phyloP scores from a whole-genome alignment of 2,329 filamentous ascomycete genomes.

The Stachybotrys chartarum region DNA sequence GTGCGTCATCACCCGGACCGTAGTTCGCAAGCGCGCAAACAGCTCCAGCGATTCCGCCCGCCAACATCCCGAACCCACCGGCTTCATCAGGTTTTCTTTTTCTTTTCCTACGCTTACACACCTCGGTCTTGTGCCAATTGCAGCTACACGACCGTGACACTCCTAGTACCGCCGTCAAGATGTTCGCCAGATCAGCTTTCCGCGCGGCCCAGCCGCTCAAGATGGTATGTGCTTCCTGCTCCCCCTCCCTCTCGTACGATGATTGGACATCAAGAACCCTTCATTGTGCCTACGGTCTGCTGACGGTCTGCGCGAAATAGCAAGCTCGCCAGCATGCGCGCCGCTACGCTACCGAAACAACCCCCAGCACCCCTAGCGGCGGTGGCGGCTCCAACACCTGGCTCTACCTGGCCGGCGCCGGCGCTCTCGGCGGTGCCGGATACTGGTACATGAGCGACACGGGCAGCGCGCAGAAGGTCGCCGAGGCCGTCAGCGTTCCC shows the following conservation, averaged over 20 bases:
- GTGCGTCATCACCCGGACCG: background rate
- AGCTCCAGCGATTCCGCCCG: background rate
- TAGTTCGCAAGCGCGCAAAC: background rate
- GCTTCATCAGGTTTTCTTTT: conserved; percentile 10
- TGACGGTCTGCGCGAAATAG: conserved; percentile 1
- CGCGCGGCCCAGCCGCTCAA: conserved; percentile 58
- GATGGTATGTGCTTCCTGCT: conserved; percentile 41
- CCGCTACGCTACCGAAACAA: conserved; percentile 61
- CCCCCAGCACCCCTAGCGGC: conserved; percentile 25
- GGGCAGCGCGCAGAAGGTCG: conserved; percentile 47
- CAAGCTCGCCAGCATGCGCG: conserved; percentile 38
- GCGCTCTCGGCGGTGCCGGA: conserved; percentile 48
- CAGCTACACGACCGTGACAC: background rate
- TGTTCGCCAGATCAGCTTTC: conserved; percentile 62
- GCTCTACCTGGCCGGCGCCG: conserved; percentile 54
- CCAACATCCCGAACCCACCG: conserved; percentile 7
- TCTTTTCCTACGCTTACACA: background rate
- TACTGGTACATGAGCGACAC: conserved; percentile 50
- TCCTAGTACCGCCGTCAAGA: conserved; percentile 25
- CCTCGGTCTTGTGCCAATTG: background rate
- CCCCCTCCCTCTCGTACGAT: conserved; percentile 1
- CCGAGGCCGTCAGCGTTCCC: conserved; percentile 32
- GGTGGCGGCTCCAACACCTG: conserved; percentile 46
- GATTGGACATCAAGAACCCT: too few relatives aligned
- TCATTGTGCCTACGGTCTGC: background rate